A percentile compares a stretch with the other conserved stretches of the same genome.
Conservation (phyloP, 2,329 filamentous ascomycete species). For the Thielaviopsis punctulata region DNA sequence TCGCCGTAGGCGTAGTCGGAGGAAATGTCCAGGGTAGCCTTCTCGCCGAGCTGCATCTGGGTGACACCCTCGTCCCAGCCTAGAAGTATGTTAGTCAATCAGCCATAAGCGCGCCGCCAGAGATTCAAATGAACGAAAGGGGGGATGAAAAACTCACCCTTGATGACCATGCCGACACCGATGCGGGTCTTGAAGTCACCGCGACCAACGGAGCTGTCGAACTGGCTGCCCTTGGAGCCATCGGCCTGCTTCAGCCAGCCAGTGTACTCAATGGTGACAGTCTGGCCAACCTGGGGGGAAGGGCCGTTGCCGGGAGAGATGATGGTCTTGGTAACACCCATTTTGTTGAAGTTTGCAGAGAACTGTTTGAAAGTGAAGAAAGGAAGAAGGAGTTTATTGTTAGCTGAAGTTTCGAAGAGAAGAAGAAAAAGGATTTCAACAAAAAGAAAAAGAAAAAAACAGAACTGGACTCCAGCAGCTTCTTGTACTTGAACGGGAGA, state of each 20-base stretch:
- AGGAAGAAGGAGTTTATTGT: neutral
- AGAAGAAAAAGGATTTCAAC: neutral
- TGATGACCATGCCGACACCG: conserved; percentile 71
- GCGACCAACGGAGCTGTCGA: conserved; percentile 70
- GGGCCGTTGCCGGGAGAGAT: conserved; percentile 43
- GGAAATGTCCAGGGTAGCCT: conserved; percentile 67
- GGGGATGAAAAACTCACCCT: conserved; percentile 37
- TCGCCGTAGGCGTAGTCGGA: conserved; percentile 50
- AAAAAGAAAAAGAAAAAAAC: neutral
- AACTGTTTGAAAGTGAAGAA: conserved; percentile 5
- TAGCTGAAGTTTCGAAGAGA: neutral
- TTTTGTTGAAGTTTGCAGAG: conserved; percentile 23
- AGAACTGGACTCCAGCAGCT: neutral
- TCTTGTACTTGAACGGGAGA: neutral
- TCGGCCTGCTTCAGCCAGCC: conserved; percentile 61
- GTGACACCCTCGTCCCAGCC: conserved; percentile 75
- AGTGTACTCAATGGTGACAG: conserved; percentile 77
- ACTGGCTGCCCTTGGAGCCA: conserved; percentile 57
- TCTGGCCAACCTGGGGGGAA: conserved; percentile 48
- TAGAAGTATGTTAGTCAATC: conserved; percentile 19
- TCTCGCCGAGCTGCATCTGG: conserved; percentile 81
- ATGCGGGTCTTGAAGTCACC: conserved; percentile 64
- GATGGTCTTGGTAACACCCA: conserved; percentile 58
- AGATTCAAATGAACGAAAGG: neutral
- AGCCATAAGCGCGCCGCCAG: neutral